Evolutionary conservation across 2,329 filamentous ascomycete genomes (phyloP).

Genomic region (Colletotrichum truncatum): DNA sequence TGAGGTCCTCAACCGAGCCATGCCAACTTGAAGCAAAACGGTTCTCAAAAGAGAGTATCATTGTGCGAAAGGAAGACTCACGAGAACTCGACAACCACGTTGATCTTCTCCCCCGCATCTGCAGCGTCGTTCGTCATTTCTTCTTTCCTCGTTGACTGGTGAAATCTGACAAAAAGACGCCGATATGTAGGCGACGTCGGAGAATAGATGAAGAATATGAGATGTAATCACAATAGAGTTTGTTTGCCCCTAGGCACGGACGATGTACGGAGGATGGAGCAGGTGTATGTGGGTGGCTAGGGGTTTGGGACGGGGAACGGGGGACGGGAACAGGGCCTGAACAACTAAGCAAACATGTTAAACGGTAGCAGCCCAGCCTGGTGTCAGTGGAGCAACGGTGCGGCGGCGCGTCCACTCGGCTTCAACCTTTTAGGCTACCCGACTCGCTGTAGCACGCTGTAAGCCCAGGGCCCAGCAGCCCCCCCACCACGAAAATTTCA

Average conservation of each 20-base stretch:
- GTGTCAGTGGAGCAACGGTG: slow-evolving; percentile 24
- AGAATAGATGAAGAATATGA: slow-evolving; percentile 28
- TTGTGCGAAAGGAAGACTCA: slow-evolving; percentile 40
- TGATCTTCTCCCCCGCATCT: slow-evolving; percentile 47
- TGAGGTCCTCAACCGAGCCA: slow-evolving; percentile 1
- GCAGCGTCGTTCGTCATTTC: slow-evolving; percentile 23
- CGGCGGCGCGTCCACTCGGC: slow-evolving; percentile 13
- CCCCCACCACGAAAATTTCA: slow-evolving; percentile 32
- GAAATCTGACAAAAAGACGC: slow-evolving; percentile 2
- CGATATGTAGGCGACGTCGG: slow-evolving; percentile 11
- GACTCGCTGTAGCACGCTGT: slow-evolving; percentile 20
- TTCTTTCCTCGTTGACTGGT: background rate
- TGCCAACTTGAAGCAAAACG: background rate
- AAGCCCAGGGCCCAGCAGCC: slow-evolving; percentile 7
- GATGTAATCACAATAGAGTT: slow-evolving; percentile 23
- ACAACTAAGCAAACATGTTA: background rate
- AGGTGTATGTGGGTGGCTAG: background rate
- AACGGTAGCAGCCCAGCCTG: background rate
- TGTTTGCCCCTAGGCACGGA: slow-evolving; percentile 17
- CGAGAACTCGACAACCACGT: slow-evolving; percentile 78
- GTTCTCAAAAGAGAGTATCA: background rate
- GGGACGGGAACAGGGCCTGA: background rate
- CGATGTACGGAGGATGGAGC: slow-evolving; percentile 8
- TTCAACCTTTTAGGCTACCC: background rate
- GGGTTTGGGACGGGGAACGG: background rate